Conservation (phyloP, 2,329 filamentous ascomycete genomes). For the Arachnopeziza araneosa region DNA sequence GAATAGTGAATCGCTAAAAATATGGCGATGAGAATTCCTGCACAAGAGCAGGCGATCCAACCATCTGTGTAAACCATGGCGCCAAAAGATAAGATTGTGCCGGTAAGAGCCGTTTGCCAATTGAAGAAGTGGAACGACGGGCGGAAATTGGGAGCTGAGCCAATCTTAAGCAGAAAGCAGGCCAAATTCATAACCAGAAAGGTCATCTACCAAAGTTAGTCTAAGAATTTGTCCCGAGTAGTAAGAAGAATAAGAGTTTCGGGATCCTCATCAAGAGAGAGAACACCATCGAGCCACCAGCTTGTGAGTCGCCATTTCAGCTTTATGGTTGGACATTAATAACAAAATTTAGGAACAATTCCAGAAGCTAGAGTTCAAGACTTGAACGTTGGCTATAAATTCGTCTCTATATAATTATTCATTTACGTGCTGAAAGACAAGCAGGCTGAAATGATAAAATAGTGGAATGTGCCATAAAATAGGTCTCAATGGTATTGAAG, state of each 20-base stretch:
- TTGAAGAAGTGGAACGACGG: constrained; percentile 87
- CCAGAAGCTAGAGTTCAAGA: neutral
- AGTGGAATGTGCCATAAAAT: no score
- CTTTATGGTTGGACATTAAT: no score
- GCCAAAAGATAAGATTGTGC: constrained; percentile 67
- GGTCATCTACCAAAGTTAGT: constrained; percentile 55
- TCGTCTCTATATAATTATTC: neutral
- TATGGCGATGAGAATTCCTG: constrained; percentile 67
- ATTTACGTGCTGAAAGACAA: neutral
- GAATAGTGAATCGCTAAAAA: constrained; percentile 84
- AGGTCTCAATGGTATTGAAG: neutral
- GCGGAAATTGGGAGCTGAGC: constrained; percentile 82
- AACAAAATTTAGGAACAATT: no score
- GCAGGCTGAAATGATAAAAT: neutral
- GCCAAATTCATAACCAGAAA: constrained; percentile 85
- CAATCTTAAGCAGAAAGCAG: constrained; percentile 80
- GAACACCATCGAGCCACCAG: no score
- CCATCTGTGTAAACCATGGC: constrained; percentile 91
- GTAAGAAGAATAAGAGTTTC: no score
- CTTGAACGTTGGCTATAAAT: neutral
- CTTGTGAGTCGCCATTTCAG: no score
- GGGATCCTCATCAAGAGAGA: no score
- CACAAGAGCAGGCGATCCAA: constrained; percentile 69
- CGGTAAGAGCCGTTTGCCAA: constrained; percentile 73
- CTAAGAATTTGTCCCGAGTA: no score